Conservation (phyloP, 1,284 basidiomycete genomes). For the Ustilago trichophora region DNA sequence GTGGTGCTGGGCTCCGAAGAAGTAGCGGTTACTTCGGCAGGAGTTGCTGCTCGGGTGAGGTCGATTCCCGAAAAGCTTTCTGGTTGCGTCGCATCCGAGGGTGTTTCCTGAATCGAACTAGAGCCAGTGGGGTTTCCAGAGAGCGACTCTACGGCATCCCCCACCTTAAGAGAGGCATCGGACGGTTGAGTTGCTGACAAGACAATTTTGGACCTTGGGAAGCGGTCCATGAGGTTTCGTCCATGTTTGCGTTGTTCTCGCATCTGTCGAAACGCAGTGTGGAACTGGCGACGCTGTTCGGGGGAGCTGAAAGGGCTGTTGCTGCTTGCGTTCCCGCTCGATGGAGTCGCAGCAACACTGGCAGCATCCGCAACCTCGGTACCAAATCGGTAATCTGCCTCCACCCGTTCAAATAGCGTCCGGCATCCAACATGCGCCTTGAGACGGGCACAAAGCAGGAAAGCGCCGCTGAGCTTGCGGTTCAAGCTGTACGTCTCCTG, state of each 20-base stretch:
- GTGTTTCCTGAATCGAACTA: slow-evolving; percentile 78
- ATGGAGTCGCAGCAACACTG: neutral
- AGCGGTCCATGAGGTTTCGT: slow-evolving; percentile 36
- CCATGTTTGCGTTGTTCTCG: slow-evolving; percentile 18
- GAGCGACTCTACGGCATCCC: slow-evolving; percentile 35
- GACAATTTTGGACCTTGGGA: slow-evolving; percentile 34
- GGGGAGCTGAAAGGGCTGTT: slow-evolving; percentile 12
- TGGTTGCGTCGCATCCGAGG: slow-evolving; percentile 79
- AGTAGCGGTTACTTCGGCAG: slow-evolving; percentile 15
- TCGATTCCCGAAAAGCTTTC: slow-evolving; percentile 73
- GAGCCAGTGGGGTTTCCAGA: slow-evolving; percentile 15
- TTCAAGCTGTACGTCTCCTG: slow-evolving; percentile 94
- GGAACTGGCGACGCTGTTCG: slow-evolving; percentile 32
- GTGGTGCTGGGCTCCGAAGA: neutral
- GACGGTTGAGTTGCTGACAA: slow-evolving; percentile 1
- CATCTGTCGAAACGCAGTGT: slow-evolving; percentile 12
- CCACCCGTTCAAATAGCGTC: slow-evolving; percentile 68
- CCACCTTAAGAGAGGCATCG: slow-evolving; percentile 4
- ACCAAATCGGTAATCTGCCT: slow-evolving; percentile 26
- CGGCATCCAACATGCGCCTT: slow-evolving; percentile 80
- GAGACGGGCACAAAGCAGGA: slow-evolving; percentile 86
- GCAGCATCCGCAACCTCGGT: slow-evolving; percentile 6
- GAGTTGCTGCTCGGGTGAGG: slow-evolving; percentile 5
- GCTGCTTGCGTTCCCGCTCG: neutral
- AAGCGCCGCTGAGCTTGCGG: slow-evolving; percentile 91